Conservation (phyloP, 164 flowering plant genomes). For the Cinnamomum chago region DNA sequence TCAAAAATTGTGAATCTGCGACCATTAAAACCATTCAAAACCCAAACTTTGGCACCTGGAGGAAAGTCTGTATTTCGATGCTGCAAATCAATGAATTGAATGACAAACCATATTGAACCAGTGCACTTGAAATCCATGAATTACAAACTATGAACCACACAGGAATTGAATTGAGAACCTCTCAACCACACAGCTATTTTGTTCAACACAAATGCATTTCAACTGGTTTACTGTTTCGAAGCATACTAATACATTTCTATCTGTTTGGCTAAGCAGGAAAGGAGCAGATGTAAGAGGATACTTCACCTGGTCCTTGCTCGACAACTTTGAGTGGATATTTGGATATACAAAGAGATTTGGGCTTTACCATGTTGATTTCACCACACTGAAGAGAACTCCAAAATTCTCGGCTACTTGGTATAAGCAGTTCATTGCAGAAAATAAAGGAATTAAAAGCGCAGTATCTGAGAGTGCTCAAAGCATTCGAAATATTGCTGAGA, state of each 20-base stretch:
- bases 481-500: neutral
- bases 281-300: slow-evolving; percentile 18
- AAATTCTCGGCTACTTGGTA: slow-evolving; percentile 48
- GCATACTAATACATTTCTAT: neutral
- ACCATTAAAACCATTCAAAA: neutral
- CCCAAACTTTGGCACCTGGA: neutral
- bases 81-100: neutral
- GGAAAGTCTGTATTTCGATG: neutral
- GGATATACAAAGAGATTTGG: slow-evolving; percentile 33
- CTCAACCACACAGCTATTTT: neutral
- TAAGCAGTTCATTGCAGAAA: slow-evolving; percentile 13
- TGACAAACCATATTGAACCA: neutral
- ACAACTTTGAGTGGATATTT: slow-evolving; percentile 39
- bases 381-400: slow-evolving; percentile 29
- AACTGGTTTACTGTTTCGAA: neutral
- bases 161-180: neutral
- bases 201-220: neutral
- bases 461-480: neutral
- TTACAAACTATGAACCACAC: neutral
- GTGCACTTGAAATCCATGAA: neutral
- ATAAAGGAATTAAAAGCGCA: neutral
- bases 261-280: slow-evolving; percentile 8
- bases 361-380: slow-evolving; percentile 32
- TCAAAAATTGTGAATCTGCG: neutral
- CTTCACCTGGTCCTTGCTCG: slow-evolving; percentile 38